These are phyloP conservation scores for Glycyrrhiza uralensis DNA, from an alignment of 306 rosid genomes.

Conservation along the genomic window DNA sequence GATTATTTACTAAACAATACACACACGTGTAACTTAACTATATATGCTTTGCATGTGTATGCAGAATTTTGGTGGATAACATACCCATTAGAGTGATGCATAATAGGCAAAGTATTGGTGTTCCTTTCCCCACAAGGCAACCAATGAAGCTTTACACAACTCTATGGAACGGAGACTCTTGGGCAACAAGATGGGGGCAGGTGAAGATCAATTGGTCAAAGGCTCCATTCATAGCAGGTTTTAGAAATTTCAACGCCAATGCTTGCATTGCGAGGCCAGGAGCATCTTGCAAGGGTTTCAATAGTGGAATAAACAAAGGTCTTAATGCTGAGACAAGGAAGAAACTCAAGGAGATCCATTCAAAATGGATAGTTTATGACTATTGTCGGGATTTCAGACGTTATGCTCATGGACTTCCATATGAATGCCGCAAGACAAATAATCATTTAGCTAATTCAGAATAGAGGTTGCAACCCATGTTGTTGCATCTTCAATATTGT, in stretches of 20 bases:
- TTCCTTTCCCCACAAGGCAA: slow-evolving; percentile 37
- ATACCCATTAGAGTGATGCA: slow-evolving; percentile 37
- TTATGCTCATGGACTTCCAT: slow-evolving; percentile 41
- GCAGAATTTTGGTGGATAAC: slow-evolving; percentile 42
- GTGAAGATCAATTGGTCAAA: slow-evolving; percentile 32
- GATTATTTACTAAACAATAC: no score
- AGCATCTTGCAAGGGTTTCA: slow-evolving; percentile 12
- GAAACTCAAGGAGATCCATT: neutral
- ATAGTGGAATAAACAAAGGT: neutral
- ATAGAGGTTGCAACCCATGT: neutral
- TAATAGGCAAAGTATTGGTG: slow-evolving; percentile 30
- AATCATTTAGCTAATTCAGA: neutral
- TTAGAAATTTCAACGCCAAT: slow-evolving; percentile 26
- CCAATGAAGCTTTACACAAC: slow-evolving; percentile 44
- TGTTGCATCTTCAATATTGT: neutral
- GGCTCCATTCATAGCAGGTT: slow-evolving; percentile 37
- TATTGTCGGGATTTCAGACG: slow-evolving; percentile 45
- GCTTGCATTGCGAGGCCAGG: slow-evolving; percentile 28
- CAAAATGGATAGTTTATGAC: slow-evolving; percentile 41
- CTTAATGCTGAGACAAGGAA: neutral
- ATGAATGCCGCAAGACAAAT: slow-evolving; percentile 29
- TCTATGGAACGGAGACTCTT: slow-evolving; percentile 47
- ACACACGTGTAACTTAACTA: no score
- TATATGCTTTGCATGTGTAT: neutral
- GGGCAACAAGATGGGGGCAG: slow-evolving; percentile 53